Evolutionary conservation across 208 protist species (phyloP), one percentile per base, ranked within the genome.

Genomic region (Crithidia fasciculata): DNA sequence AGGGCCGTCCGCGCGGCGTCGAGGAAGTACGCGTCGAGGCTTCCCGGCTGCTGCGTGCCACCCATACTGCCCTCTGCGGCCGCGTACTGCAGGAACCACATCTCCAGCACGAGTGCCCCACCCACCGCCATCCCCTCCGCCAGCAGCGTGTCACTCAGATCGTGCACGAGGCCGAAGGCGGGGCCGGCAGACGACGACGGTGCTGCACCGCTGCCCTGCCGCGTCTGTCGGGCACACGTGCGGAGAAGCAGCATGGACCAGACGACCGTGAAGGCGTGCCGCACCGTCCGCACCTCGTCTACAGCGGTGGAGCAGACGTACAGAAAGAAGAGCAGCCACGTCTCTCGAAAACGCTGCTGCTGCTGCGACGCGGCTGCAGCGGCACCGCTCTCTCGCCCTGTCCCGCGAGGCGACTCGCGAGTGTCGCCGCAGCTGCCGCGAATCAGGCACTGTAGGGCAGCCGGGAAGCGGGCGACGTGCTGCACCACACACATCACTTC

Each of bases 61-160:
- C 28, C 28, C 28, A 28, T 28, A 47, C 9, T 8, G 19, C 36
- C 37, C 5, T 45, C 57, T 8, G 53, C 49, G 45, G 28, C 43
- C 13, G 37, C 59, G 60, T 63, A 65, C 63, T 69, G 78, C 59
- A 86, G 73, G 15, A 85, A 62, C 81, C 78, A 86, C 80, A 91
- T 85, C 73, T 91, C 86, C 47, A 85, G 61, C n/a, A 79, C 73
- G 47, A 85, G 47, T 7, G 71, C 77, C n/a, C 62, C 74, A 19
- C 86, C 86, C 13, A 82, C 67, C 1, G 54, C 39, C 55, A 78
- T 61, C 13, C 81, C 77, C 8, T 83, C 77, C 9, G 76, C 12
- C 28, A 88, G 50, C n/a, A 91, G 54, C 5, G 74, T 74, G 67
- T 88, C 86, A 36, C 68, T 68, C 37, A 80, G 55, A 36, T 88